Conservation (phyloP, 202 grass and related monocot species). For the Musa balbisiana region DNA sequence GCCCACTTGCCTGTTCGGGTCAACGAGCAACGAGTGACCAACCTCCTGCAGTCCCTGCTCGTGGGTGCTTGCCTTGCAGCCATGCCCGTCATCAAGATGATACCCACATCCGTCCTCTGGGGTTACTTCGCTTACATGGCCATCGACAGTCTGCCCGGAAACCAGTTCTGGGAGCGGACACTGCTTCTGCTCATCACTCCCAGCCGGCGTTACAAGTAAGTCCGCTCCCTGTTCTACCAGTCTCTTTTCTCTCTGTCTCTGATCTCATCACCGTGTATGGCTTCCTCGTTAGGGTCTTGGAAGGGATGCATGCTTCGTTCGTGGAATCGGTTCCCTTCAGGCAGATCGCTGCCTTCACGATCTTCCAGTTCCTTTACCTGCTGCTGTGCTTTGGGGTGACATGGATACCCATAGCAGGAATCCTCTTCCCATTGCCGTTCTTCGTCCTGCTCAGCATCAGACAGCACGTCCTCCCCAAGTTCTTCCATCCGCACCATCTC, state of each 20-base stretch:
- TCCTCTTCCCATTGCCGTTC: conserved; percentile 82
- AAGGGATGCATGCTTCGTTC: conserved; percentile 84
- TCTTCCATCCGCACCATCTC: conserved; percentile 48
- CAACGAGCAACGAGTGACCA: conserved; percentile 83
- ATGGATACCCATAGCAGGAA: conserved; percentile 82
- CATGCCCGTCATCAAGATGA: conserved; percentile 77
- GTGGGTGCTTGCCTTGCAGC: conserved; percentile 69
- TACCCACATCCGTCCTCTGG: conserved; percentile 83
- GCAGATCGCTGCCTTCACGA: conserved; percentile 51
- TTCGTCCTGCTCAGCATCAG: conserved; percentile 78
- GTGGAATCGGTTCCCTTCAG: conserved; percentile 56
- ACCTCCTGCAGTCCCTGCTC: conserved; percentile 69
- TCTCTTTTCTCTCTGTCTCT: neutral
- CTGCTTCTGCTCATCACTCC: conserved; percentile 55
- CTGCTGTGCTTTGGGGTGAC: conserved; percentile 82
- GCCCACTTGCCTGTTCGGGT: conserved; percentile 72
- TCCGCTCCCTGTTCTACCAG: neutral
- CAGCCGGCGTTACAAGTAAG: conserved; percentile 65
- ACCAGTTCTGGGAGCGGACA: conserved; percentile 95
- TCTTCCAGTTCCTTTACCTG: conserved; percentile 75
- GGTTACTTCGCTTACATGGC: conserved; percentile 98
- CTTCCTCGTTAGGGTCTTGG: conserved; percentile 40
- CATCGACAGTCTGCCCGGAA: conserved; percentile 85
- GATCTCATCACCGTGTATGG: neutral
- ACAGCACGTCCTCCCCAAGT: conserved; percentile 65